These are phyloP conservation scores for Discostella pseudostelligera DNA, from an alignment of 108 stramenopile species.

Conservation along the genomic window DNA sequence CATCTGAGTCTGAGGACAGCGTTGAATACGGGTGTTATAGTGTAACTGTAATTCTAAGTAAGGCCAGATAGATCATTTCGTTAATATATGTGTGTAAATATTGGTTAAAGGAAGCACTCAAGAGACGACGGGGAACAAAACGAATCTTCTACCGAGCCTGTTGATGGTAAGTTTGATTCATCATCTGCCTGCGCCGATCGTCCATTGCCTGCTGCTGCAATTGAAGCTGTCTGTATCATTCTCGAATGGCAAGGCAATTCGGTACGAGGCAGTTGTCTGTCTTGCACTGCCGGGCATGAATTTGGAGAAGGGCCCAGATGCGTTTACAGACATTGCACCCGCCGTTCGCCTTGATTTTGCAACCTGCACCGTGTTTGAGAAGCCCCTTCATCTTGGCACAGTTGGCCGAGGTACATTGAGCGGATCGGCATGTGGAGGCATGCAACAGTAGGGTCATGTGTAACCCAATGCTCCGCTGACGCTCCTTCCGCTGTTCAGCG, in stretches of 20 bases:
- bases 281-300: slow-evolving; percentile 96
- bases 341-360: slow-evolving; percentile 83
- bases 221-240: slow-evolving; percentile 82
- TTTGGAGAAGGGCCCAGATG: slow-evolving; percentile 97
- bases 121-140: not conserved
- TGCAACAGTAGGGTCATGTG: slow-evolving; percentile 97
- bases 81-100: not conserved
- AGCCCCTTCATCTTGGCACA: slow-evolving; percentile 98
- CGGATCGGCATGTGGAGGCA: slow-evolving; percentile 84
- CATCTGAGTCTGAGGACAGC: too few relatives aligned
- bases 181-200: slow-evolving; percentile 86
- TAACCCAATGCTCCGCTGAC: slow-evolving; percentile 88
- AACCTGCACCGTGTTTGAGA: slow-evolving; percentile 81
- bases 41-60: too few relatives aligned
- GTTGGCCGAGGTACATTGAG: slow-evolving; percentile 90
- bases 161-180: slow-evolving; percentile 70
- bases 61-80: not conserved
- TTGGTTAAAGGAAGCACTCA: not conserved
- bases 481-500: slow-evolving; percentile 90
- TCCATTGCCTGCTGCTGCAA: slow-evolving; percentile 93
- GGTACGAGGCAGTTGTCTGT: slow-evolving; percentile 86
- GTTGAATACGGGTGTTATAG: too few relatives aligned
- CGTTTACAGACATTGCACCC: slow-evolving; percentile 96
- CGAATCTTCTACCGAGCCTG: too few relatives aligned
- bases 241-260: slow-evolving; percentile 93